Evolutionary conservation across 305 asterid genomes (phyloP).

Genomic region (Rubia peregrina): DNA sequence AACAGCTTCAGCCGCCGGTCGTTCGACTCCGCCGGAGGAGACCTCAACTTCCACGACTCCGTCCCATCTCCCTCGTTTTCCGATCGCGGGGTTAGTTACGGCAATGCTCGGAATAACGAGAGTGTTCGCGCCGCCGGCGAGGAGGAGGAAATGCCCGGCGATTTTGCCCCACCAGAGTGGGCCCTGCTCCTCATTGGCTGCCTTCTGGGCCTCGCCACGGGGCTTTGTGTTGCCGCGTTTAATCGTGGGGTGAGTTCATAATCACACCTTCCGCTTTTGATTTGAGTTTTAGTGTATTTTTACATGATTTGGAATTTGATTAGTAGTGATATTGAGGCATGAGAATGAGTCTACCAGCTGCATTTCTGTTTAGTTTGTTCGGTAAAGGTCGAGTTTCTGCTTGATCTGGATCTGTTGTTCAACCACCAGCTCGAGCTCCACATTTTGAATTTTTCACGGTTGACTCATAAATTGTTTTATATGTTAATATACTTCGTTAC

Average conservation of each 20-base stretch:
- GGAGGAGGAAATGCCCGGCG: conserved; percentile 55
- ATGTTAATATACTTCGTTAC: not conserved
- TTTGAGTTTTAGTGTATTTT: not conserved
- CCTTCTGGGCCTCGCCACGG: conserved; percentile 89
- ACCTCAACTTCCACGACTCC: conserved; percentile 20
- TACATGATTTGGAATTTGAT: not conserved
- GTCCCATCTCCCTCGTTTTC: conserved; percentile 35
- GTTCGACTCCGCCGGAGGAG: conserved; percentile 26
- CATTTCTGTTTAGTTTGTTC: not conserved
- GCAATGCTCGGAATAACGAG: conserved; percentile 18
- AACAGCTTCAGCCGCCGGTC: conserved; percentile 34
- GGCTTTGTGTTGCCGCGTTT: conserved; percentile 83
- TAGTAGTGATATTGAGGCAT: not conserved
- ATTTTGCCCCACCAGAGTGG: conserved; percentile 97
- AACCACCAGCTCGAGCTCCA: not conserved
- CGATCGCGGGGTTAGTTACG: conserved; percentile 24
- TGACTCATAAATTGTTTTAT: not conserved
- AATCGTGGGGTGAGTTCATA: conserved; percentile 80
- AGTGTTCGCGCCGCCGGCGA: conserved; percentile 31
- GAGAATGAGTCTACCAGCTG: not conserved
- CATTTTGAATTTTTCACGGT: not conserved
- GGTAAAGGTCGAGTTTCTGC: not conserved
- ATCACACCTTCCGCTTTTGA: not conserved
- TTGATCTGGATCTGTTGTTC: conserved; percentile 14
- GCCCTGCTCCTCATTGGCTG: conserved; percentile 90